phyloP scores from a whole-genome alignment of 805 yeast genomes.

The Spathaspora boniae region DNA sequence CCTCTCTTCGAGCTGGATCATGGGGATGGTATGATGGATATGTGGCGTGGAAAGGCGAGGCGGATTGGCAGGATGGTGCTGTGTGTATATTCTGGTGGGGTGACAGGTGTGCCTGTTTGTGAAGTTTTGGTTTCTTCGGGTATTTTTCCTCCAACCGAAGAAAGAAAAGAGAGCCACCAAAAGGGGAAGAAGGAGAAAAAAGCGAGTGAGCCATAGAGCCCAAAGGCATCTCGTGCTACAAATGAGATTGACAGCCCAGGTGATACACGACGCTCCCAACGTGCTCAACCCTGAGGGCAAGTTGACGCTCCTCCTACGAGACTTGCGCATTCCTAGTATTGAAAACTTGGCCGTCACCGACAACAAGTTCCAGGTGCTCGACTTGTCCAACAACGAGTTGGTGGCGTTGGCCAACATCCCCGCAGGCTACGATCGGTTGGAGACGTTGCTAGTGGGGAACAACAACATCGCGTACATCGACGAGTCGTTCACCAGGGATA shows the following conservation, averaged over 20 bases:
- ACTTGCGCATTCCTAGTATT: conserved; percentile 27
- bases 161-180: conserved; percentile 1
- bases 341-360: conserved; percentile 33
- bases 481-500: conserved; percentile 27
- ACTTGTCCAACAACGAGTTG: conserved; percentile 75
- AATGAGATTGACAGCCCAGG: conserved; percentile 35
- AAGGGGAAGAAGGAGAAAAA: background rate
- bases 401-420: conserved; percentile 48
- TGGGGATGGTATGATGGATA: conserved; percentile 9
- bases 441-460: conserved; percentile 57
- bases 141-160: background rate
- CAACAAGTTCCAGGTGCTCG: conserved; percentile 51
- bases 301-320: conserved; percentile 33
- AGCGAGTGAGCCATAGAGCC: too few species aligned
- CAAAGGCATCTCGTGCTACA: too few species aligned
- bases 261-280: conserved; percentile 27
- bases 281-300: conserved; percentile 34
- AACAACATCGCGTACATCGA: conserved; percentile 50
- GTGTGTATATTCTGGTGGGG: background rate
- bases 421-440: conserved; percentile 28
- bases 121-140: background rate
- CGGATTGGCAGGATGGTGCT: background rate
- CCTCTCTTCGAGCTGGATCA: conserved; percentile 41
- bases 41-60: too few species aligned
- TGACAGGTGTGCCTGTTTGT: background rate